Conservation (phyloP, 1,139 yeast genomes). For the Diutina siamensis region DNA sequence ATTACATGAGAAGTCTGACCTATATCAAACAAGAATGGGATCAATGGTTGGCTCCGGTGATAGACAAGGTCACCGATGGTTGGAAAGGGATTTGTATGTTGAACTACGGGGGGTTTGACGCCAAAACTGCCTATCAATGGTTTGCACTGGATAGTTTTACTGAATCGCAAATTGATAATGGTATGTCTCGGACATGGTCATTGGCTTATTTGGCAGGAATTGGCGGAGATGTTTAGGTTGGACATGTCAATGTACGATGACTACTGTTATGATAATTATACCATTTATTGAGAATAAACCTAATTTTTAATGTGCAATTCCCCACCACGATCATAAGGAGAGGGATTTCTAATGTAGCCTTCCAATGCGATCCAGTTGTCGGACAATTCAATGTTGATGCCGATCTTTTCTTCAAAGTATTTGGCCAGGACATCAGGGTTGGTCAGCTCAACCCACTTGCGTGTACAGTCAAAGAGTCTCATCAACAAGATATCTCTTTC, state of each 20-base stretch:
- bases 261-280: too few relatives aligned
- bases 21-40: conserved; percentile 37
- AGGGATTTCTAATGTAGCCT: conserved; percentile 61
- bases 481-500: conserved; percentile 39
- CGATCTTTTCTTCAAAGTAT: conserved; percentile 34
- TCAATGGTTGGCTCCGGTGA: conserved; percentile 19
- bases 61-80: conserved; percentile 31
- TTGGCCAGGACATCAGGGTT: conserved; percentile 31
- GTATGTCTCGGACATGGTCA: conserved; percentile 37
- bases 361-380: conserved; percentile 52
- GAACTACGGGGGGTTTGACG: conserved; percentile 27
- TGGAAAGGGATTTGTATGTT: conserved; percentile 35
- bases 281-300: too few relatives aligned
- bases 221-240: conserved; percentile 3
- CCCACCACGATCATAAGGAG: conserved; percentile 46
- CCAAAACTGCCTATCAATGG: conserved; percentile 26
- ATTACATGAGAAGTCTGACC: conserved; percentile 22
- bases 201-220: conserved; percentile 31
- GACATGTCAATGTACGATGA: too few relatives aligned
- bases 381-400: conserved; percentile 36
- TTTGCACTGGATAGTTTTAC: conserved; percentile 30
- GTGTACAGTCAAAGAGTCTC: conserved; percentile 45
- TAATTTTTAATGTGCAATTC: conserved; percentile 5
- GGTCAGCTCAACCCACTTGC: conserved; percentile 49
- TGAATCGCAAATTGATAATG: conserved; percentile 27